Evolutionary conservation across 148 eudicot genomes (phyloP).

Genomic region (Pharnaceum exiguum): DNA sequence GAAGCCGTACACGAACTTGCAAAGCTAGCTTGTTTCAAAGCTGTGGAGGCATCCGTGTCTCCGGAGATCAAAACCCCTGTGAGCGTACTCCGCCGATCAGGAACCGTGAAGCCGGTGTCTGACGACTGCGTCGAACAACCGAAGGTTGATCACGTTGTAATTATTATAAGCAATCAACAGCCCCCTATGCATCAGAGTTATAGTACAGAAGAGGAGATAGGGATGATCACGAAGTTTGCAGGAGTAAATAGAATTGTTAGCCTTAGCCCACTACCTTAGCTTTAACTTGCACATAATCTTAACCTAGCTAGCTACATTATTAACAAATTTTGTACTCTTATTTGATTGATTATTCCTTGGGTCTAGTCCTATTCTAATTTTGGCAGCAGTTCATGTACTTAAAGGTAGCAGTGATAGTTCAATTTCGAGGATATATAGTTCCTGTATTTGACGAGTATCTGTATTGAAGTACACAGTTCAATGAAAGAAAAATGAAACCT

Average conservation of each 20-base stretch:
- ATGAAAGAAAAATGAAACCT: too few species aligned
- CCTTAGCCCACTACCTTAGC: background rate
- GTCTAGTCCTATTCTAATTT: too few species aligned
- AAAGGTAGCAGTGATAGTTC: too few species aligned
- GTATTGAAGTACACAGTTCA: too few species aligned
- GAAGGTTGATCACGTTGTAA: constrained; percentile 19
- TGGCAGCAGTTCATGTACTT: too few species aligned
- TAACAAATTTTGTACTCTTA: too few species aligned
- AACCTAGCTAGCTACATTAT: too few species aligned
- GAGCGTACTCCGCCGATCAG: constrained; percentile 31
- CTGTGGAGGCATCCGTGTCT: constrained; percentile 7
- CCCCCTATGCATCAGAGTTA: constrained; percentile 1
- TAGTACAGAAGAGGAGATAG: constrained; percentile 13
- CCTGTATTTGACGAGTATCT: too few species aligned
- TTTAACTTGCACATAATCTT: constrained; percentile 9
- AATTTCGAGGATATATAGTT: too few species aligned
- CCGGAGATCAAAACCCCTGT: constrained; percentile 13
- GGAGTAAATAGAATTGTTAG: constrained; percentile 3
- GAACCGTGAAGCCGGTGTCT: constrained; percentile 37
- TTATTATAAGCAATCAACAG: constrained; percentile 16
- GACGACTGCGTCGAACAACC: constrained; percentile 14
- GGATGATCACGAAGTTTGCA: background rate
- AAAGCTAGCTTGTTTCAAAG: constrained; percentile 31
- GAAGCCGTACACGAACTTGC: constrained; percentile 42
- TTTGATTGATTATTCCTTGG: too few species aligned